Percentiles rank a stretch among this genome's conserved stretches.
Conservation (phyloP, 768 basidiomycete species). For the Leccinum disarticulatum region DNA sequence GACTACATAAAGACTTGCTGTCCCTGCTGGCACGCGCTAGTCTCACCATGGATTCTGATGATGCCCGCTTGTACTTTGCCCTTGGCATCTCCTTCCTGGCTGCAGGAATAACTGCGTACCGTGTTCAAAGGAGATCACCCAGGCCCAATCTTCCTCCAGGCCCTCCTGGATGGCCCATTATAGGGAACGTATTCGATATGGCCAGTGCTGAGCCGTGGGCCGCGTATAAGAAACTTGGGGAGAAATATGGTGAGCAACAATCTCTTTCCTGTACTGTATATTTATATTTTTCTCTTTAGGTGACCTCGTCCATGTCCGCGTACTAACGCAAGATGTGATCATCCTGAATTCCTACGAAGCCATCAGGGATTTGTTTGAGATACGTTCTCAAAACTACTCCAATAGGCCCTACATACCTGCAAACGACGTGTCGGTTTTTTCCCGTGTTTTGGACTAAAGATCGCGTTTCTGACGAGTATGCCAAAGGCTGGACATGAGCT, state of each 20-base stretch:
- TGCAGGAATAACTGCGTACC: background rate
- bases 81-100: background rate
- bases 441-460: background rate
- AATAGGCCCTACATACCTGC: constrained; percentile 6
- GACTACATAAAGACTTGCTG: background rate
- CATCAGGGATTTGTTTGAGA: constrained; percentile 5
- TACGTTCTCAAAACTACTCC: constrained; percentile 10
- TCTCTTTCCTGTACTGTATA: background rate
- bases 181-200: constrained; percentile 12
- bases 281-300: background rate
- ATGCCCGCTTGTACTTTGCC: background rate
- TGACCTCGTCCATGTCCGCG: constrained; percentile 8
- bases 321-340: constrained; percentile 10
- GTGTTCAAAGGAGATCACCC: constrained; percentile 1
- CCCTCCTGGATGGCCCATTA: constrained; percentile 6
- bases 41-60: background rate
- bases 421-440: constrained; percentile 1
- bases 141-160: constrained; percentile 4
- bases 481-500: constrained; percentile 7
- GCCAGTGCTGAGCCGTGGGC: constrained; percentile 5
- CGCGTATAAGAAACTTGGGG: background rate
- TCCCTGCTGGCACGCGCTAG: background rate
- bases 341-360: constrained; percentile 12
- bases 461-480: background rate
- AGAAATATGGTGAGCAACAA: constrained; percentile 4